Evolutionary conservation across 1,139 yeast genomes (phyloP), one percentile per base, ranked within the genome.

Genomic region (Arxiozyma slooffiae): DNA sequence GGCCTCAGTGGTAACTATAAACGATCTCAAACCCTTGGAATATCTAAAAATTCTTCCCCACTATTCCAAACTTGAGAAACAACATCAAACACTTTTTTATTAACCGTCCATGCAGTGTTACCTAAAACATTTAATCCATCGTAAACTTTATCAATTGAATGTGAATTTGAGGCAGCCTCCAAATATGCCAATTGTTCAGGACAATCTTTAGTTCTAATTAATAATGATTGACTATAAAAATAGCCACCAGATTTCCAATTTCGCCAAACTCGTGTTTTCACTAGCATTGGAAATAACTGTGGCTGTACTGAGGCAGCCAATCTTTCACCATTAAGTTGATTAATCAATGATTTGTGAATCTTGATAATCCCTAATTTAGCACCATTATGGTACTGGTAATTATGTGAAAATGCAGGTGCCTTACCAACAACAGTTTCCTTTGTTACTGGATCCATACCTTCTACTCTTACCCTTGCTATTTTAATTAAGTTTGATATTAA

Each of bases 401-500:
- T 79, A 63, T 92, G 97, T 56, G 82, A 84, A 64, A 94, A 85
- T 1, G 97, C 98, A 1, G 97, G 97, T 9, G 89, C 92, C 46
- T 77, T 73, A 36, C 92, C 95, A 42, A 71, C 69, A 23, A 85
- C 83, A 1, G 67, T 66, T 48, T 79, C 71, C 16, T 87, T 86
- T 0, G 94, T 82, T 2, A 80, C 75, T 1, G 96, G 96, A 62
- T 89, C 96, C 1, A 70, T 75, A 47, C 89, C 96, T 49, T 72
- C 72, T 2, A 89, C 96, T 17, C 80, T 77, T 8, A 92, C 85
- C 59, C 81, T 83, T 4, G 97, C 96, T 30, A 85, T 88, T 60
- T 86, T 85, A 63, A 92, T 73, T 51, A 92, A 70, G 58, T 84
- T 73, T 1, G 96, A 81, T 14, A 85, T 75, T 52, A 92, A 72